Conservation (phyloP, 805 yeast genomes). For the Teunomyces stri region DNA sequence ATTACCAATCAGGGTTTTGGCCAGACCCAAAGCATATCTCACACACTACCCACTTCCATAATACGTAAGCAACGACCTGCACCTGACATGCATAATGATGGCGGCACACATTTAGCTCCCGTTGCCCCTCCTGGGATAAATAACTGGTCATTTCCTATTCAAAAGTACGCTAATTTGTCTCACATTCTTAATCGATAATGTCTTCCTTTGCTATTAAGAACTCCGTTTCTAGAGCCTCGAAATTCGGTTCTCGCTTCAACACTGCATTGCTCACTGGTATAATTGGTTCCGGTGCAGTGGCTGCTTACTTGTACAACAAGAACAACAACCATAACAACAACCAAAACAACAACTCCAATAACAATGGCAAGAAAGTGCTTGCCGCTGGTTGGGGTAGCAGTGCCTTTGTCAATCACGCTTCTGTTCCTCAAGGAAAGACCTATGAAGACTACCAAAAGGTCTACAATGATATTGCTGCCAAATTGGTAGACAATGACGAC, state of each 20-base stretch:
- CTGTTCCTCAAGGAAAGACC: constrained; percentile 35
- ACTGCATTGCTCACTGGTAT: constrained; percentile 17
- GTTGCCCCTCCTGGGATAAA: not conserved
- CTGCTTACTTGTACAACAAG: constrained; percentile 17
- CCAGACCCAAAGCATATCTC: not conserved
- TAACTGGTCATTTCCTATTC: not conserved
- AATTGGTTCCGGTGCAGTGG: constrained; percentile 22
- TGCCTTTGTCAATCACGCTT: constrained; percentile 26
- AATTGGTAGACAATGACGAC: constrained; percentile 16
- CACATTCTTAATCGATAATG: not conserved
- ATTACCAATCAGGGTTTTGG: not conserved
- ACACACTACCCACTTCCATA: not conserved
- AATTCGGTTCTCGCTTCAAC: not conserved
- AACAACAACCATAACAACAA: constrained; percentile 10
- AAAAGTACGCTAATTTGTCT: too few species aligned
- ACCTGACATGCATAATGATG: not conserved
- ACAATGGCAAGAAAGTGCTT: constrained; percentile 11
- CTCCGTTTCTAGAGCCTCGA: constrained; percentile 1
- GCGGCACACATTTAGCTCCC: not conserved
- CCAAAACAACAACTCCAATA: constrained; percentile 5
- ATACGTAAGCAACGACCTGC: not conserved
- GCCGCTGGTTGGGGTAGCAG: constrained; percentile 23
- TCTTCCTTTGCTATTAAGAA: constrained; percentile 5
- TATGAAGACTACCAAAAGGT: constrained; percentile 59
- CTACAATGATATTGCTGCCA: constrained; percentile 68